These are phyloP conservation scores for Castanea sativa DNA, from an alignment of 306 rosid species.

Conservation along the genomic window DNA sequence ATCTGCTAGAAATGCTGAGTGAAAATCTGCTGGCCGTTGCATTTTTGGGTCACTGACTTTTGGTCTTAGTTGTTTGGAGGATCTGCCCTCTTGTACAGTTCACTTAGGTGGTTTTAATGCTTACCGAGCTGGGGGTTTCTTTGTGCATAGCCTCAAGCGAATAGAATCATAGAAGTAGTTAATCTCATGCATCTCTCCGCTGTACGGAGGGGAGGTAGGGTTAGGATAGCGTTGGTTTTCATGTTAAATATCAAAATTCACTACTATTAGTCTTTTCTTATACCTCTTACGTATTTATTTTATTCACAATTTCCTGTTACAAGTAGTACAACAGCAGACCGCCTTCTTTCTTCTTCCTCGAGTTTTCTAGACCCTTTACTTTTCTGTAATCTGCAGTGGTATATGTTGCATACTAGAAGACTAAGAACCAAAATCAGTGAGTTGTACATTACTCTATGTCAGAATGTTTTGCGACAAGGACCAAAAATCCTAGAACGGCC, in stretches of 20 bases:
- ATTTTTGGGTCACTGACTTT: not conserved
- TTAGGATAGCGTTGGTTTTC: not conserved
- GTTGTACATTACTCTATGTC: too few relatives aligned
- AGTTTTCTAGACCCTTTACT: not conserved
- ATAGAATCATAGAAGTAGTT: constrained; percentile 1
- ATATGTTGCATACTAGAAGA: not conserved
- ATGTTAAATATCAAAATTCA: not conserved
- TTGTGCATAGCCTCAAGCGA: not conserved
- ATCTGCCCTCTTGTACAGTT: constrained; percentile 7
- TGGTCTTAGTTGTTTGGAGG: not conserved
- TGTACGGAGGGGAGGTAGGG: too few relatives aligned
- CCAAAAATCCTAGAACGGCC: too few relatives aligned
- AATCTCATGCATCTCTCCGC: not conserved
- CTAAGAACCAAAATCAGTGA: too few relatives aligned
- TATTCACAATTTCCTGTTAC: not conserved
- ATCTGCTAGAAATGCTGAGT: constrained; percentile 37
- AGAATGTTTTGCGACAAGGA: too few relatives aligned
- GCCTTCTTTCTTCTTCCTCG: not conserved
- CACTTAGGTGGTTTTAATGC: constrained; percentile 21
- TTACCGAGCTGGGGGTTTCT: constrained; percentile 3
- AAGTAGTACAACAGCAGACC: not conserved
- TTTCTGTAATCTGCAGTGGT: too few relatives aligned
- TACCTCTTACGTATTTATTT: not conserved
- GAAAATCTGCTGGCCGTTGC: constrained; percentile 12
- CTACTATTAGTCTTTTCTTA: not conserved